Evolutionary conservation across 2,329 filamentous ascomycete genomes (phyloP), one percentile per base, ranked within the genome.

Genomic region (Colletotrichum scovillei): DNA sequence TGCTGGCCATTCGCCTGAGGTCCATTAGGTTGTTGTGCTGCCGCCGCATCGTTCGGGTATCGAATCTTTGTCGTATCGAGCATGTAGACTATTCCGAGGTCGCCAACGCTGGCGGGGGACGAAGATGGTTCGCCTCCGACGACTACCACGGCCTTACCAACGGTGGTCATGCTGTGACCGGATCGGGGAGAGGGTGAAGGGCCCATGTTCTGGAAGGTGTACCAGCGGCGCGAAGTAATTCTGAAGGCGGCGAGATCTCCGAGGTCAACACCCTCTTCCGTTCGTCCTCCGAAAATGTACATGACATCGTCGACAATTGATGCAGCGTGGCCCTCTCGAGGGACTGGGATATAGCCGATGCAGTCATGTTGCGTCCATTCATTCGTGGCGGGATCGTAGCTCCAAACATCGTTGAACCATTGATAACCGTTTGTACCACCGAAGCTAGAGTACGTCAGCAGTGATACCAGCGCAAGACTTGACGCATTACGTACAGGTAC

Each of bases 391-490:
- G 95, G 94, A 78, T 98, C 96, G 81, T 97, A 99, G 65, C 92
- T 94, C 97, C 97, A 99, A 60, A 99, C 97, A 81, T 99, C 97
- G 82, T 98, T 99, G 86, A 98, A 99, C 97, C 97, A 99, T 79
- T 94, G 92, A 69, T 95, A 91, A 53, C 97, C 97, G 80, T 99
- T 98, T 2, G 97, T 99, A 75, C 97, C 97, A 77, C 97, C 97
- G 81, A 99, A 99, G n/a, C 94, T 97, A 77, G 30, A 28, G 78
- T 78, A 77, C 28, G 11, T 49, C 22, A 66, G 35, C 26, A 59
- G 55, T 46, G 28, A 12, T 30, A 14, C 58, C n/a, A n/a, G 5
- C 38, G 8, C 32, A 12, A 9, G 56, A 42, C 60, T 46, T 46
- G 55, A 12, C 24, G 24, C 1, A 14, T 62, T 53, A 89, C 93